Evolutionary conservation across 441 rosid species (phyloP).

Genomic region (Croton setiger): DNA sequence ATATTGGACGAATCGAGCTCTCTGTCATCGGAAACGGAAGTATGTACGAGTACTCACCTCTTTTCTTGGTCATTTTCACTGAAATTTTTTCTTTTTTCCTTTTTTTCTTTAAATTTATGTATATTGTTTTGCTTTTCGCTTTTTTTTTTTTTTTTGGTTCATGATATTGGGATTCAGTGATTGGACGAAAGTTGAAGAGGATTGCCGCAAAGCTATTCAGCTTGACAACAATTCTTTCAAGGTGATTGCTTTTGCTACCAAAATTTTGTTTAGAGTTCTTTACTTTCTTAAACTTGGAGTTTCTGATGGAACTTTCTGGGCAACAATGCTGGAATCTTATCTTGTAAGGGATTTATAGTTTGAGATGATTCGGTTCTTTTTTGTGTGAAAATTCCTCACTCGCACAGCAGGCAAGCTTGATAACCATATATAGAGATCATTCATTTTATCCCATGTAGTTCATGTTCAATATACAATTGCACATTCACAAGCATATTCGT

Average conservation of each 20-base stretch:
- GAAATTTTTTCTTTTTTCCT: not conserved
- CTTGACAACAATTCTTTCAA: constrained; percentile 69
- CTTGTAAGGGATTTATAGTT: not conserved
- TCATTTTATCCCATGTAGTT: not conserved
- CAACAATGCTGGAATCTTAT: not conserved
- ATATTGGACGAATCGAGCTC: constrained; percentile 93
- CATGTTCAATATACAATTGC: not conserved
- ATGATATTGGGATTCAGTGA: constrained; percentile 41
- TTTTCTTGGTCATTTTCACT: not conserved
- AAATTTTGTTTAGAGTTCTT: not conserved
- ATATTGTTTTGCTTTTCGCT: not conserved
- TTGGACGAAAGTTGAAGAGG: constrained; percentile 84
- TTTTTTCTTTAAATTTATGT: not conserved
- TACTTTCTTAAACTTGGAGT: not conserved
- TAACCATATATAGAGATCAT: not conserved
- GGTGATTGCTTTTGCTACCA: constrained; percentile 33
- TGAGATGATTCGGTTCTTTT: not conserved
- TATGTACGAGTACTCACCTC: constrained; percentile 34
- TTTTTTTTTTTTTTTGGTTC: constrained; percentile 8
- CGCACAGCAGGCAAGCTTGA: not conserved
- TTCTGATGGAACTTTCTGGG: not conserved
- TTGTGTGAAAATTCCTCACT: not conserved
- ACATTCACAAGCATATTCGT: not conserved
- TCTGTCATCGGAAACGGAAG: constrained; percentile 84
- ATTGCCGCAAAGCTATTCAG: constrained; percentile 67